Evolutionary conservation across 495 filamentous ascomycete species (phyloP), one percentile per base, ranked within the genome.

Genomic region (Cercophora sp.): DNA sequence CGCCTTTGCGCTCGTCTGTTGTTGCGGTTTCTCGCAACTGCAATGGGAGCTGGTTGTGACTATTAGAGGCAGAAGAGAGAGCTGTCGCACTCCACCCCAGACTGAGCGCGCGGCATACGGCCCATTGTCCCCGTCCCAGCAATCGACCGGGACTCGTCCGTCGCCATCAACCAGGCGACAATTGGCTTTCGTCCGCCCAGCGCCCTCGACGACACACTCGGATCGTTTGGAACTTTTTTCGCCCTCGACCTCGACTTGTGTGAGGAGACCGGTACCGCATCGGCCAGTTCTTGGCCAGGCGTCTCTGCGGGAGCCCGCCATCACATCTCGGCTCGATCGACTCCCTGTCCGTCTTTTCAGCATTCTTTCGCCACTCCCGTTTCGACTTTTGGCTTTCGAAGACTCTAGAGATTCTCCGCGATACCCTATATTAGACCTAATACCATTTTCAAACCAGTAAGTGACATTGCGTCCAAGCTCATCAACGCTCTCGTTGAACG

Each of bases 391-490:
- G 54, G 35, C 35, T n/a, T 63, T 62, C 25, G 25, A 51, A 45
- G 23, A 63, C 58, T 15, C 48, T 72, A 71, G 68, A 70, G 36
- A 39, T 56, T 57, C 57, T 58, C 55, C 55, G 59, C 63, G 65
- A 70, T 70, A 71, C 67, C 70, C 67, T 49, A 59, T 45, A 52
- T 65, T 70, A 73, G 70, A 72, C 52, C 43, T 73, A 59, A 65
- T 65, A 57, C 46, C 51, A 55, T 41, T n/a, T 42, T 29, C 5
- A 52, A 24, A 49, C 55, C 52, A 58, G 67, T 70, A 47, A 67
- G 66, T 68, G 31, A n/a, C n/a, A n/a, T n/a, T n/a, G n/a, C n/a
- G n/a, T n/a, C n/a, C n/a, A n/a, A n/a, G n/a, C n/a, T n/a, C n/a
- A n/a, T n/a, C n/a, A n/a, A n/a, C n/a, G n/a, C n/a, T n/a, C n/a